Evolutionary conservation across 768 basidiomycete genomes (phyloP).

Genomic region (Coprinopsis marcescibilis): DNA sequence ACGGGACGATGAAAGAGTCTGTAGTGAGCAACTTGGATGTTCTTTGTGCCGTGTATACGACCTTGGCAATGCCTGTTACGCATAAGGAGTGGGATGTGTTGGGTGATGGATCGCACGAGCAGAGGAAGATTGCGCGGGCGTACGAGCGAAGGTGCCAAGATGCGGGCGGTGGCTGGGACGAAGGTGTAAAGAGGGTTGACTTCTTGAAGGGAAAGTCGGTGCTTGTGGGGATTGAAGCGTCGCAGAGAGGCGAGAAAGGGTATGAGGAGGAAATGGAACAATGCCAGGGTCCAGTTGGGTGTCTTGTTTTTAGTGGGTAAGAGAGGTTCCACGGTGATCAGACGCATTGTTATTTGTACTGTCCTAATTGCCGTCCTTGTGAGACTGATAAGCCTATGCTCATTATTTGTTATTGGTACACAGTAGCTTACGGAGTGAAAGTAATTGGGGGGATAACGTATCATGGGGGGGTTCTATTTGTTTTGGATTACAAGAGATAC

Average conservation of each 20-base stretch:
- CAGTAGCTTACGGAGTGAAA: too few species aligned
- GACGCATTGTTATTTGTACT: too few species aligned
- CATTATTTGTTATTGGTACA: too few species aligned
- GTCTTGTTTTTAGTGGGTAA: conserved; percentile 8
- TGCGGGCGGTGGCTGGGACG: conserved; percentile 62
- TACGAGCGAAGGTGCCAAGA: conserved; percentile 58
- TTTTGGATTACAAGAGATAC: too few species aligned
- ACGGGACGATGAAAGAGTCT: background rate
- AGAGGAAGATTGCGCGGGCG: conserved; percentile 53
- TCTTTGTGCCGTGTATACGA: conserved; percentile 51
- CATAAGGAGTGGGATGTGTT: conserved; percentile 61
- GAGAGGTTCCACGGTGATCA: too few species aligned
- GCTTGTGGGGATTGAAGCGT: conserved; percentile 50
- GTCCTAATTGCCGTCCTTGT: too few species aligned
- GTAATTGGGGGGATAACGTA: too few species aligned
- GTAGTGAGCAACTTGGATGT: conserved; percentile 58
- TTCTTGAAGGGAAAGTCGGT: conserved; percentile 58
- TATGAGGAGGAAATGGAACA: too few species aligned
- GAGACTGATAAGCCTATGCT: too few species aligned
- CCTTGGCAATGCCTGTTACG: conserved; percentile 51
- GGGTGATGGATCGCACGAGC: conserved; percentile 41
- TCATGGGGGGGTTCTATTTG: too few species aligned
- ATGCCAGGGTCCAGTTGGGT: conserved; percentile 4
- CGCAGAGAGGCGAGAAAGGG: background rate
- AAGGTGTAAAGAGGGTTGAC: conserved; percentile 62